Conservation (phyloP, 192 early-diverging fungal genomes). For the Paraglomus occultum region DNA sequence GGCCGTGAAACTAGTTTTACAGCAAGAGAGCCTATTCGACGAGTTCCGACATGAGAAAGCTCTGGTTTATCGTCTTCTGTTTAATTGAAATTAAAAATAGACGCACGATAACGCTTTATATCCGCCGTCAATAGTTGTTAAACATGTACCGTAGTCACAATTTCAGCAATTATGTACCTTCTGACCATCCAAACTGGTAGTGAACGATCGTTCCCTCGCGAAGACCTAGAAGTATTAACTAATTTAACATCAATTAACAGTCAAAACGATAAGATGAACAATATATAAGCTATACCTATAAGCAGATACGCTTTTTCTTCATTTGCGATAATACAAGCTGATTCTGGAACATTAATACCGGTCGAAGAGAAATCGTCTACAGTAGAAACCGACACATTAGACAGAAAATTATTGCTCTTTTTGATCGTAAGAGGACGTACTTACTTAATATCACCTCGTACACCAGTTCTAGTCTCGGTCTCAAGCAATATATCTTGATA, state of each 20-base stretch:
- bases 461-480: not conserved
- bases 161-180: not conserved
- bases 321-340: constrained; percentile 1
- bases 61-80: constrained; percentile 1
- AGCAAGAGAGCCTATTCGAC: constrained; percentile 14
- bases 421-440: not conserved
- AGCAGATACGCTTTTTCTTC: constrained; percentile 9
- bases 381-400: not conserved
- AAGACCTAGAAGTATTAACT: not conserved
- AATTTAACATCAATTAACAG: too few relatives aligned
- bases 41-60: not conserved
- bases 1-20: constrained; percentile 12
- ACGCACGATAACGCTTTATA: not conserved
- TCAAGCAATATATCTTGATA: constrained; percentile 2
- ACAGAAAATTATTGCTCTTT: too few relatives aligned
- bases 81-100: not conserved
- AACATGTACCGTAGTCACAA: too few relatives aligned
- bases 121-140: not conserved
- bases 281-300: constrained; percentile 1
- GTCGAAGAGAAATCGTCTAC: not conserved
- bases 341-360: constrained; percentile 15
- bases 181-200: constrained; percentile 8
- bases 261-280: not conserved
- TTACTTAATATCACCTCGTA: constrained; percentile 13
- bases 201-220: constrained; percentile 9